Conservation (phyloP, 2,329 filamentous ascomycete species). For the Cadophora sp. region DNA sequence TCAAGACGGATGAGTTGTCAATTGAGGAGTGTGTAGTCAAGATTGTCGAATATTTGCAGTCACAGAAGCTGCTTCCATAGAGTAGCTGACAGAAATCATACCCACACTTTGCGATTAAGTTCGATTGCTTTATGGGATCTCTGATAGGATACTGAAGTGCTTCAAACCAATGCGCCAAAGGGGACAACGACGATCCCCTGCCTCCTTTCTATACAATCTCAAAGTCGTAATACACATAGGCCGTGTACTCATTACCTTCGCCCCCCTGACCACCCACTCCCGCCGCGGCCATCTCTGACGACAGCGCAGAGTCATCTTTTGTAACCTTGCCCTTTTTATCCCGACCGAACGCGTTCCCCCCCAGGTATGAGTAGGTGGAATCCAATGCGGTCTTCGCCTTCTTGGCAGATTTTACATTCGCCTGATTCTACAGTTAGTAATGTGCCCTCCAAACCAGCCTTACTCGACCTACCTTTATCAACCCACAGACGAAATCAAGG, state of each 20-base stretch:
- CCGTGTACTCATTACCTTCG: conserved; percentile 85
- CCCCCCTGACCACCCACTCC: conserved; percentile 66
- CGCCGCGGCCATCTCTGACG: conserved; percentile 83
- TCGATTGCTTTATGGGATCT: conserved; percentile 23
- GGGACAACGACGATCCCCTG: conserved; percentile 19
- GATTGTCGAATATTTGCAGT: conserved; percentile 81
- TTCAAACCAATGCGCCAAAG: conserved; percentile 35
- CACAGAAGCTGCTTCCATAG: conserved; percentile 64
- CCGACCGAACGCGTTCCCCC: conserved; percentile 89
- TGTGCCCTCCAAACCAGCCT: background rate
- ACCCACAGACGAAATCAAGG: conserved; percentile 83
- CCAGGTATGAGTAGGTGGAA: conserved; percentile 85
- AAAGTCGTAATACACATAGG: conserved; percentile 97
- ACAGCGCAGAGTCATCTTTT: conserved; percentile 83
- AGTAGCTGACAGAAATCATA: conserved; percentile 23
- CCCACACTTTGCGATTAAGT: conserved; percentile 3
- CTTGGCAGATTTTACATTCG: conserved; percentile 79
- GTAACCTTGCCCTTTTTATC: conserved; percentile 93
- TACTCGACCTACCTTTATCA: conserved; percentile 74
- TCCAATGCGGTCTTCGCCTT: conserved; percentile 84
- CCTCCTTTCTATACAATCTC: conserved; percentile 62
- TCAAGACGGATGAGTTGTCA: conserved; percentile 80
- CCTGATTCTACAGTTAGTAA: conserved; percentile 57
- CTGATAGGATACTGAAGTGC: conserved; percentile 37
- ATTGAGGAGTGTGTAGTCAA: conserved; percentile 88